Evolutionary conservation across 108 stramenopile genomes (phyloP).

Genomic region (Parietichytrium sp.): DNA sequence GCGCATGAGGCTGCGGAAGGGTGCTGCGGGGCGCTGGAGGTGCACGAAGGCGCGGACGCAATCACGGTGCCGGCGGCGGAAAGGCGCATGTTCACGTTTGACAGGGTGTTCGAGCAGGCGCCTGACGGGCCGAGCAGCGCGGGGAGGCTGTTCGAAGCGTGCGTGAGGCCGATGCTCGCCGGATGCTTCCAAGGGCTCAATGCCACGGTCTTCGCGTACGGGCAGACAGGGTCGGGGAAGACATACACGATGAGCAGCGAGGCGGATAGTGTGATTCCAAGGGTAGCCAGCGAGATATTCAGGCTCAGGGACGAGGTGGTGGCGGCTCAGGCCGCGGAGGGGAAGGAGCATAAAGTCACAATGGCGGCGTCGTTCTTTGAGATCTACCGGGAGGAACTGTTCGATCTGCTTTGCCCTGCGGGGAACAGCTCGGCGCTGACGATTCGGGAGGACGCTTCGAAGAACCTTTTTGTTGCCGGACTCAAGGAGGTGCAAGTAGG

Average conservation of each 20-base stretch:
- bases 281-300: slow-evolving; percentile 39
- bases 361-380: slow-evolving; percentile 26
- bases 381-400: slow-evolving; percentile 36
- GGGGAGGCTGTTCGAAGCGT: not conserved
- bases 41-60: not conserved
- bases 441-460: not conserved
- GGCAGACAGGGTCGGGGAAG: slow-evolving; percentile 46
- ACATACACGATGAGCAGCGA: slow-evolving; percentile 44
- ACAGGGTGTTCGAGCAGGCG: slow-evolving; percentile 39
- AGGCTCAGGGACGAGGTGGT: not conserved
- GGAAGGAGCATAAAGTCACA: not conserved
- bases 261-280: not conserved
- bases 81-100: slow-evolving; percentile 30
- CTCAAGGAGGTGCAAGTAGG: slow-evolving; percentile 59
- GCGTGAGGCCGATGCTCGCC: slow-evolving; percentile 12
- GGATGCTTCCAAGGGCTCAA: slow-evolving; percentile 8
- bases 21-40: not conserved
- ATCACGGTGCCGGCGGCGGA: not conserved
- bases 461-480: slow-evolving; percentile 70
- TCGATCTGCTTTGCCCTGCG: slow-evolving; percentile 30
- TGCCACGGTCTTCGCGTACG: slow-evolving; percentile 41
- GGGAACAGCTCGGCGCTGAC: not conserved
- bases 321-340: not conserved
- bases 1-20: slow-evolving; percentile 7
- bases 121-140: not conserved